Base-by-base conservation (phyloP, 495 filamentous ascomycete genomes). In the Oidiodendron maius region DNA sequence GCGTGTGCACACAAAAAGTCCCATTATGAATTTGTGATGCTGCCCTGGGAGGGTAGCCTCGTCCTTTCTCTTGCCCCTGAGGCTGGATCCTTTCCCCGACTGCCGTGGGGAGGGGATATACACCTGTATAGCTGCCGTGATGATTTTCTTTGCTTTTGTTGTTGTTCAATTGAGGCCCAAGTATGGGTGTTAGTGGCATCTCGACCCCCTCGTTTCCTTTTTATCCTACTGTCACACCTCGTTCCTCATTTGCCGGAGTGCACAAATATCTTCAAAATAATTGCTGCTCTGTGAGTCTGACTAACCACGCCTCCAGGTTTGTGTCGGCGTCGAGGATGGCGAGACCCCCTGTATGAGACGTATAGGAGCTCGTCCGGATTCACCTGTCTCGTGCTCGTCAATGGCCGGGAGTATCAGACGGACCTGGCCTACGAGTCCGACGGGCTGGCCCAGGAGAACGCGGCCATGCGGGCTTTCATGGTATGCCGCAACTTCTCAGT, bases 401-500 rank as follows among this genome's bases (percentile, higher is more conserved):
- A 98, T 69, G 91, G 91, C 59, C 83, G 93, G 62, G 88, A 96
- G 68, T 98, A 97, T 76, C 84, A 89, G 63, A 94, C 90, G 32
- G 89, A 96, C 63, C 74, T 80, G n/a, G 76, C 82, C 56, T 90
- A 87, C 71, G 81, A 83, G 61, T 84, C 80, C 50, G 84, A 91
- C 54, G 73, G 75, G 44, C 75, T 96, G 56, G 93, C 93, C 43
- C 85, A 87, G 60, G 91, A 98, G 69, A 91, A 89, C 61, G 93
- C 93, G 44, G 93, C 93, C 51, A 96, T 93, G 83, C 84, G 88
- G 52, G 93, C 93, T 50, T 98, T 95, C 69, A 86, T 95, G 73
- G 91, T 97, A 51, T 98, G 93, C 74, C 86, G 91, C 63, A 95
- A 96, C 71, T 96, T 98, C 72, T 96, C 91, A 51, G 84, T 95